Base-by-base conservation (phyloP, 116 monocot genomes). In the Iris pallida region DNA sequence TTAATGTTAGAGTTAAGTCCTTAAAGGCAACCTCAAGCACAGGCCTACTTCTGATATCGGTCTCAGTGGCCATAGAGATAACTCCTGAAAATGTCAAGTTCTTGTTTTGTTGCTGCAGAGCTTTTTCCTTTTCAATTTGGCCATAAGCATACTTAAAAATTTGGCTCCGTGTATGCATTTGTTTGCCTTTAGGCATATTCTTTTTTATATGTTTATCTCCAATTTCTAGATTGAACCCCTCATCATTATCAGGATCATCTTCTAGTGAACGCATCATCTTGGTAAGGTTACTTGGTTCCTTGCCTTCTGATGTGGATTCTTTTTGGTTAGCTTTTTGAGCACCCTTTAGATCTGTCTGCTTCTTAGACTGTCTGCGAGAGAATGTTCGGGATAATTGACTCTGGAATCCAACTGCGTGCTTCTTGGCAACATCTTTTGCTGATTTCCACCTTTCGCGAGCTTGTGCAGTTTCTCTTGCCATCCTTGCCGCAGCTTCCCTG, bases 81-180 rank as follows among this genome's bases (percentile, higher is more conserved):
- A 88, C 78, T 47, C 75, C 75, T 6, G 83, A 78, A 69, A 88
- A 81, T 45, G 81, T 75, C 73, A 83, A 59, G 66, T 87, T 74
- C 41, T 80, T 72, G 46, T 76, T 75, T 61, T 80, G 68, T 58
- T 88, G 74, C 47, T 80, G 75, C 72, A 80, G 44, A 10, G 72
- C 87, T 59, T 88, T 88, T 59, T 88, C 87, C 69, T 78, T 81
- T 57, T 83, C 83, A 10, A 88, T 88, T 65, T 88, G 75, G 45
- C 78, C 80, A 75, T 88, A 88, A 16, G 87, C 87, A 66, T 83
- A 73, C 71, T 75, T 80, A 45, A 88, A 88, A 42, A 88, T 83
- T 46, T 80, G 71, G 65, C 77, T 88, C 13, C 75, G 77, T 30
- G 80, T 81, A 54, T 81, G 83, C 75, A 65, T 80, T 20, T 66